Evolutionary conservation across 2,329 filamentous ascomycete genomes (phyloP), one percentile per base, ranked within the genome.

Genomic region (Meredithiella fracta): DNA sequence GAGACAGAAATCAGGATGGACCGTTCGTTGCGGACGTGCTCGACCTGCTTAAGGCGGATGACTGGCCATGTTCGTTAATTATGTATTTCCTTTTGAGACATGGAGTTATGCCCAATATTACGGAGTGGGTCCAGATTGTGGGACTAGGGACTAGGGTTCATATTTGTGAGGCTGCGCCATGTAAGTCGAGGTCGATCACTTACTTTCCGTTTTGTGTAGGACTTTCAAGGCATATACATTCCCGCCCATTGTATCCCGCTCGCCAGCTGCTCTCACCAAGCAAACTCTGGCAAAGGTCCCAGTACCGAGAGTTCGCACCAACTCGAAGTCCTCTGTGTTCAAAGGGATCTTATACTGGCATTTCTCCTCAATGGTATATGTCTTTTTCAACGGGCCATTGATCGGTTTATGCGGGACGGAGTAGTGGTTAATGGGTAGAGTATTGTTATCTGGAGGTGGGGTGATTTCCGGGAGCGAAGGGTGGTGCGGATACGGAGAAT

Each of bases 211-310:
- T 65, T 83, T 83, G 60, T 85, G 80, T 61, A 91, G 69, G 56
- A 89, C 87, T 74, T 91, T 91, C 64, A 91, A 75, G 49, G 85
- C 85, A 68, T 83, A 90, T n/a, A 90, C 83, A 62, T 80, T 77
- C 64, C 76, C 73, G 60, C 73, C 71, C 62, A 83, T 78, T 38
- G 70, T 71, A 22, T 75, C 65, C 44, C 68, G 65, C 44, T 72
- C 71, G 61, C 75, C 73, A 44, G 77, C 74, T 38, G 86, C 77
- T 59, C 79, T 80, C 53, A 86, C 85, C 59, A 91, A 78, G 73
- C 84, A 89, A 49, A 92, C 86, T 61, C 86, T 77, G 61, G 86
- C 86, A 71, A 92, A 92, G 11, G 85, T 89, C 60, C 85, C 85
- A 42, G 85, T 90, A 60, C 83, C 86, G 60, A 91, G 70, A 11